phyloP scores from a whole-genome alignment of 331 rosid genomes.

The Rhamnella rubrinervis region DNA sequence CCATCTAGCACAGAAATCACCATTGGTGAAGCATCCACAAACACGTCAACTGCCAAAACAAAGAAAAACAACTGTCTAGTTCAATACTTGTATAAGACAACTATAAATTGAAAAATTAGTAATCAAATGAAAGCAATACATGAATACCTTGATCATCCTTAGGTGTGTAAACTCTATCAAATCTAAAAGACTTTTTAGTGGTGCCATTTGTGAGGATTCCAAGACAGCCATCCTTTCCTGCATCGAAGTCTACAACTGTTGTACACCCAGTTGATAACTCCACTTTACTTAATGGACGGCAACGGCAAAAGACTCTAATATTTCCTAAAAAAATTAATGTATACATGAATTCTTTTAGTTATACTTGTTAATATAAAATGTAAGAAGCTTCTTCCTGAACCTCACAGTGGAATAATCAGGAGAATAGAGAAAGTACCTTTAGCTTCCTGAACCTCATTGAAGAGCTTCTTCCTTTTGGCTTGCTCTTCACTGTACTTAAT shows the following conservation, averaged over 20 bases:
- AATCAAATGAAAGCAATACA: slow-evolving; percentile 14
- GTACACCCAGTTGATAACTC: slow-evolving; percentile 59
- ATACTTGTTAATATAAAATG: slow-evolving; percentile 4
- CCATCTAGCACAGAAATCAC: slow-evolving; percentile 80
- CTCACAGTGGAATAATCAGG: neutral
- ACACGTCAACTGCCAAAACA: slow-evolving; percentile 69
- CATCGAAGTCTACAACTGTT: slow-evolving; percentile 70
- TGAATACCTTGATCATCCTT: slow-evolving; percentile 73
- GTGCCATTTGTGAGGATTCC: slow-evolving; percentile 58
- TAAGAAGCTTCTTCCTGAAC: neutral
- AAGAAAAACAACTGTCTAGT: slow-evolving; percentile 1
- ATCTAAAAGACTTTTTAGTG: slow-evolving; percentile 63
- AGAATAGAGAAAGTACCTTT: slow-evolving; percentile 49
- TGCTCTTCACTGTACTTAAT: slow-evolving; percentile 76
- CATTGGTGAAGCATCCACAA: slow-evolving; percentile 83
- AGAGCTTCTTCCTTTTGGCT: slow-evolving; percentile 68
- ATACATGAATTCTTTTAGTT: slow-evolving; percentile 2
- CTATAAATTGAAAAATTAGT: neutral
- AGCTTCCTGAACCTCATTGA: slow-evolving; percentile 88
- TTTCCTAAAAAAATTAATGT: slow-evolving; percentile 48
- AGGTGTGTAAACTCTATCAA: slow-evolving; percentile 83
- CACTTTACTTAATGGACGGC: slow-evolving; percentile 75
- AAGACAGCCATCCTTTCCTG: slow-evolving; percentile 78
- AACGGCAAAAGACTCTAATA: slow-evolving; percentile 90
- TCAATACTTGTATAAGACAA: slow-evolving; percentile 8